These are phyloP conservation scores for Heritiera fomes DNA, from an alignment of 345 rosid species.

Conservation along the genomic window DNA sequence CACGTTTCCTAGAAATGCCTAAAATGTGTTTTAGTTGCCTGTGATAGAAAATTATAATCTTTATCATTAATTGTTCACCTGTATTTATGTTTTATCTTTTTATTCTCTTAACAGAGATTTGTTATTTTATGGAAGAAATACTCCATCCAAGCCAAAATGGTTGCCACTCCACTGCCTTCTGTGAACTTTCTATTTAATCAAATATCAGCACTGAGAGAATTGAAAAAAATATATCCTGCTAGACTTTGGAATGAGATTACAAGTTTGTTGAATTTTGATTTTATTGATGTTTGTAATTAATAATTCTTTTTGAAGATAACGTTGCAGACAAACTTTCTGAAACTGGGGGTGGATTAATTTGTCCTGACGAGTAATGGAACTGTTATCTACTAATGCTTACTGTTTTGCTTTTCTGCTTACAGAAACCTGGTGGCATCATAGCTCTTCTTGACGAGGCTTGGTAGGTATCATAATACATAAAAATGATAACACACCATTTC, in stretches of 20 bases:
- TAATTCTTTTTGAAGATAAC: background rate
- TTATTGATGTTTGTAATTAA: background rate
- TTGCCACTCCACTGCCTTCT: no score
- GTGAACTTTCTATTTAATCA: no score
- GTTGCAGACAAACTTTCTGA: background rate
- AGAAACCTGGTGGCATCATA: constrained; percentile 99
- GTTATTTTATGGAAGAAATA: no score
- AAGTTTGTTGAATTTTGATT: background rate
- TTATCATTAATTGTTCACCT: background rate
- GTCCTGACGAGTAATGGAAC: background rate
- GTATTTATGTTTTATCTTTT: background rate
- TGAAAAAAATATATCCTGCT: background rate
- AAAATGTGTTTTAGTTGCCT: background rate
- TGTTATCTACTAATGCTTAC: constrained; percentile 26
- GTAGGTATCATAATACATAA: constrained; percentile 44
- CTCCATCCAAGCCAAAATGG: no score
- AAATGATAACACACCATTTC: background rate
- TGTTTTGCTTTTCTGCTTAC: constrained; percentile 38
- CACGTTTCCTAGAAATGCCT: background rate
- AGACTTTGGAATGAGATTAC: constrained; percentile 6
- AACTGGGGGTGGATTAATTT: background rate
- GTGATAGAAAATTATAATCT: background rate
- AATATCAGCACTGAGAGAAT: no score
- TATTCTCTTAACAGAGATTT: no score
- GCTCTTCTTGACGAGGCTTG: constrained; percentile 99